These are phyloP conservation scores for Volvariella surrecta DNA, from an alignment of 1,284 basidiomycete species.

Conservation along the genomic window DNA sequence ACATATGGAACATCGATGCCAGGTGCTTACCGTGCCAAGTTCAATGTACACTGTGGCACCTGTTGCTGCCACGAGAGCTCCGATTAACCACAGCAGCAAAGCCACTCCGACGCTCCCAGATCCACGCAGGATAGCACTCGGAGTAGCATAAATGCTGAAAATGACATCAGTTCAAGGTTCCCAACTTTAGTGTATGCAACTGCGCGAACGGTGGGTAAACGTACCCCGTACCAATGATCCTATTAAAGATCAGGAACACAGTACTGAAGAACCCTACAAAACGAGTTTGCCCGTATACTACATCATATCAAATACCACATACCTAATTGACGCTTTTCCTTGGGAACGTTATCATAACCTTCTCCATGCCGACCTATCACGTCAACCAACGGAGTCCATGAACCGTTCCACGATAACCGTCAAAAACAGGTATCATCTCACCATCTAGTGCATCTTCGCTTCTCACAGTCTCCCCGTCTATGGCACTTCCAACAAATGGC, in stretches of 20 bases:
- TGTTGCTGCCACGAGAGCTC: constrained; percentile 50
- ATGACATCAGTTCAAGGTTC: not conserved
- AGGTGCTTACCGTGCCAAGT: constrained; percentile 52
- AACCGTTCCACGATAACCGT: no score
- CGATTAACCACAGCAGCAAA: constrained; percentile 62
- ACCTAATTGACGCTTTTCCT: constrained; percentile 3
- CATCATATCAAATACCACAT: no score
- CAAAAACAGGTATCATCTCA: no score
- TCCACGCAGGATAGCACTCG: constrained; percentile 56
- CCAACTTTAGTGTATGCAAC: no score
- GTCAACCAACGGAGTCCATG: not conserved
- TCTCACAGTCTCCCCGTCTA: no score
- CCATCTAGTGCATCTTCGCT: no score
- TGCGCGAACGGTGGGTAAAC: constrained; percentile 10
- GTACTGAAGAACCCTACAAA: constrained; percentile 30
- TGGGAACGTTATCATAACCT: constrained; percentile 6
- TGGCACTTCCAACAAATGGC: no score
- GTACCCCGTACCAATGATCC: constrained; percentile 70
- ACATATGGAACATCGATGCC: not conserved
- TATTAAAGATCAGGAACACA: constrained; percentile 66
- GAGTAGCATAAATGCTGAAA: constrained; percentile 65
- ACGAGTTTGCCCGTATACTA: no score
- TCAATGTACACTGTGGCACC: constrained; percentile 71
- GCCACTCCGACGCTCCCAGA: constrained; percentile 31
- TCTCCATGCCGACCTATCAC: constrained; percentile 1